These are phyloP conservation scores for Plantago major DNA, from an alignment of 257 asterid genomes.

Conservation along the genomic window DNA sequence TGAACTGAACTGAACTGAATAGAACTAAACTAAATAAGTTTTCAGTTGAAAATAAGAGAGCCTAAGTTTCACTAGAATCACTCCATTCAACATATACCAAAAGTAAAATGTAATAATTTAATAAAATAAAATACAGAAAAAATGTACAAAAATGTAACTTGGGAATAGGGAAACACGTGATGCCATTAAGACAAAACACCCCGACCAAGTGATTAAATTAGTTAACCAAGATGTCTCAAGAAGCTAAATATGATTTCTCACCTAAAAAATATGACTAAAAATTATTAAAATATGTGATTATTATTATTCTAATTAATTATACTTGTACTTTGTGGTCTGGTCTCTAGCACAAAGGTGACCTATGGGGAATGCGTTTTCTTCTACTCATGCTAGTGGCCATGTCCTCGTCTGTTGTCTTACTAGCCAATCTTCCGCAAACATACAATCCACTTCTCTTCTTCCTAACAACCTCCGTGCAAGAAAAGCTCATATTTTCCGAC, in stretches of 20 bases:
- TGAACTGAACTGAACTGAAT: too few relatives aligned
- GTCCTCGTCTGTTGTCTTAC: conserved; percentile 60
- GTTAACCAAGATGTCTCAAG: conserved; percentile 43
- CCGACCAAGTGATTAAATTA: conserved; percentile 76
- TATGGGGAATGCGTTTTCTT: conserved; percentile 92
- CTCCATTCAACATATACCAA: conserved; percentile 27
- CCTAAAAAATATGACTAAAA: conserved; percentile 16
- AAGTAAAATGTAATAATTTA: conserved; percentile 19
- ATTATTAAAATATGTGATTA: conserved; percentile 10
- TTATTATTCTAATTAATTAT: conserved; percentile 3
- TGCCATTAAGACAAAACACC: conserved; percentile 94
- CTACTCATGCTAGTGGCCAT: conserved; percentile 83
- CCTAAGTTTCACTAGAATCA: conserved; percentile 2
- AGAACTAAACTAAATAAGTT: conserved; percentile 22
- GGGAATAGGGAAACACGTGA: conserved; percentile 62
- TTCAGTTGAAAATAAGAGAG: too few relatives aligned
- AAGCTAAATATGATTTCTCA: conserved; percentile 28
- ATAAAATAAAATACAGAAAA: conserved; percentile 18
- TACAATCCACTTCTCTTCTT: conserved; percentile 78
- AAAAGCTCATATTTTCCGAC: conserved; percentile 69
- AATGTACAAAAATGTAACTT: conserved; percentile 52
- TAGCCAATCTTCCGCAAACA: conserved; percentile 58
- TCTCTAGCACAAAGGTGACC: conserved; percentile 85
- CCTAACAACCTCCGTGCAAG: conserved; percentile 66
- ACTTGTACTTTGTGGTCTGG: neutral